These are phyloP conservation scores for Zygoascus flipseniorum DNA, from an alignment of 805 yeast genomes.

Conservation along the genomic window DNA sequence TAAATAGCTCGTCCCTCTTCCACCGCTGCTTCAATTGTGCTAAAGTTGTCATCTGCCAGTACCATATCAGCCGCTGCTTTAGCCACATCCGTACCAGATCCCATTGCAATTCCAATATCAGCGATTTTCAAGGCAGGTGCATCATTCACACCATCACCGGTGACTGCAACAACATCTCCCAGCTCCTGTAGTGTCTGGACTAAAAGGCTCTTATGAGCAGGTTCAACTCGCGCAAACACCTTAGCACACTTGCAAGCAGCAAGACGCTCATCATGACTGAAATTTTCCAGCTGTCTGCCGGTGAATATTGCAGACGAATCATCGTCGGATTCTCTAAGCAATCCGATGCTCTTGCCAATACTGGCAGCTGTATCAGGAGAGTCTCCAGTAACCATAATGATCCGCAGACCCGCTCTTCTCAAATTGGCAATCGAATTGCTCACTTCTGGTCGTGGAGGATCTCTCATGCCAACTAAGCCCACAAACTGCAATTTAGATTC, in stretches of 20 bases:
- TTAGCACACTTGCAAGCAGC: slow-evolving; percentile 39
- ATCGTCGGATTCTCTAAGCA: slow-evolving; percentile 25
- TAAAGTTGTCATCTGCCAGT: slow-evolving; percentile 45
- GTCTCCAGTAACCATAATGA: slow-evolving; percentile 39
- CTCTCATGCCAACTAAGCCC: slow-evolving; percentile 41
- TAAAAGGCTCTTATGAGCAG: slow-evolving; percentile 44
- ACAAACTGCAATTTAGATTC: slow-evolving; percentile 29
- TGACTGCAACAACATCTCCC: slow-evolving; percentile 50
- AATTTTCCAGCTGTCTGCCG: slow-evolving; percentile 30
- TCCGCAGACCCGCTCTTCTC: slow-evolving; percentile 41
- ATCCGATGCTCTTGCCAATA: slow-evolving; percentile 36
- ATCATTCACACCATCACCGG: slow-evolving; percentile 56
- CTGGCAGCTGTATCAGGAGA: slow-evolving; percentile 32
- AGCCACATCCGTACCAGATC: slow-evolving; percentile 55
- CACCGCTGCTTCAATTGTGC: slow-evolving; percentile 48
- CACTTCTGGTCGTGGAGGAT: slow-evolving; percentile 42
- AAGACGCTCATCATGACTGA: slow-evolving; percentile 30
- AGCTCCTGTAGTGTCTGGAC: slow-evolving; percentile 37
- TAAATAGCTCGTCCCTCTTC: slow-evolving; percentile 46
- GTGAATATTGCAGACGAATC: slow-evolving; percentile 34
- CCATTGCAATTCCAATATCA: slow-evolving; percentile 56
- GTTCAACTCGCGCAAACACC: slow-evolving; percentile 48
- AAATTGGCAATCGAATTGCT: slow-evolving; percentile 35
- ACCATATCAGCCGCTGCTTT: slow-evolving; percentile 52
- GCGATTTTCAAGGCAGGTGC: slow-evolving; percentile 53